These are phyloP conservation scores for Diplocarpon mali DNA, from an alignment of 2,329 filamentous ascomycete genomes.

Conservation along the genomic window DNA sequence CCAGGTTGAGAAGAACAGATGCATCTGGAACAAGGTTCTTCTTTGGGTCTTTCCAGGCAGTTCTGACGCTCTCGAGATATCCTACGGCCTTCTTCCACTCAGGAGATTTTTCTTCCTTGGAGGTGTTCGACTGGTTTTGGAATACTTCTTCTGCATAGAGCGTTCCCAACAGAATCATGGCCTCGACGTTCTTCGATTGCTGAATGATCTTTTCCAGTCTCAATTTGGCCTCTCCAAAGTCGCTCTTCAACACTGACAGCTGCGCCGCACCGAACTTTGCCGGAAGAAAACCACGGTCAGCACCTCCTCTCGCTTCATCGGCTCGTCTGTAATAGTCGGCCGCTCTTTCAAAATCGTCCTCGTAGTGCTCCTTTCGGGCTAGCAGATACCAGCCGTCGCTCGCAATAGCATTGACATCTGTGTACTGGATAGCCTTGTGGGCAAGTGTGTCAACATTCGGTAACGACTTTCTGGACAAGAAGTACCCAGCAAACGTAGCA, in stretches of 20 bases:
- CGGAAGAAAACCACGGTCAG: conserved; percentile 83
- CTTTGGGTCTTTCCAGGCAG: conserved; percentile 87
- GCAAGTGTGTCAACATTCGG: conserved; percentile 76
- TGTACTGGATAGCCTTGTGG: conserved; percentile 87
- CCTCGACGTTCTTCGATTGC: conserved; percentile 71
- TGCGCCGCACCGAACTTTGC: conserved; percentile 93
- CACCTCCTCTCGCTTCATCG: conserved; percentile 81
- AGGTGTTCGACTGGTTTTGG: conserved; percentile 55
- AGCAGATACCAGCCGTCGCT: conserved; percentile 97
- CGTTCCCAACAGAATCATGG: conserved; percentile 83
- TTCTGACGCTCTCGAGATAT: conserved; percentile 73
- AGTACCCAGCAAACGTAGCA: conserved; percentile 82
- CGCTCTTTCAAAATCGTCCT: conserved; percentile 62
- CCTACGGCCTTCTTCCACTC: conserved; percentile 80
- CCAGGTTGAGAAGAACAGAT: conserved; percentile 81
- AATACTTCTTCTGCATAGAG: conserved; percentile 94
- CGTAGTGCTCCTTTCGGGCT: conserved; percentile 81
- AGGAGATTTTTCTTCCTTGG: conserved; percentile 75
- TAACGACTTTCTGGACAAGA: conserved; percentile 71
- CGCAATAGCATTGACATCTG: conserved; percentile 90
- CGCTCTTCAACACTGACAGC: conserved; percentile 71
- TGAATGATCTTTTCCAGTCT: conserved; percentile 90
- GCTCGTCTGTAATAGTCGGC: conserved; percentile 81
- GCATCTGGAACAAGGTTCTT: conserved; percentile 72
- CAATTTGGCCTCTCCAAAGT: conserved; percentile 86